Base-by-base conservation (phyloP, 2,329 filamentous ascomycete genomes). In the Chrysoporthe austroafricana region DNA sequence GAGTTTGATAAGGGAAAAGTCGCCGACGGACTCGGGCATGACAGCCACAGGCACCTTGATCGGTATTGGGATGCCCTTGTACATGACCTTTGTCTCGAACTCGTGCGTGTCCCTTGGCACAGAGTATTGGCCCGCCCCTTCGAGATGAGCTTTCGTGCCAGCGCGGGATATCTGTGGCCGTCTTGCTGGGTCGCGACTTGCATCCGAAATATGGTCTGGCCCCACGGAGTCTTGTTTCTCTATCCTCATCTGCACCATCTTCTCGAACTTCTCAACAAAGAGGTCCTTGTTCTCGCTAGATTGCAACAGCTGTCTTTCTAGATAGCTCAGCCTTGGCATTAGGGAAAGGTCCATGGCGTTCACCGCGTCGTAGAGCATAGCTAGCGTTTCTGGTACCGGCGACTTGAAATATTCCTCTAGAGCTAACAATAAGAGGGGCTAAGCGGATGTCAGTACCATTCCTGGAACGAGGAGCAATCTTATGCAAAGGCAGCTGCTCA, bases 361-460 rank as follows among this genome's bases (percentile, higher is more conserved):
- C 71, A 99, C 92, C 1, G 96, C 91, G 72, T 97, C 87, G 79
- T 97, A 99, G 4, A 99, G 85, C 76, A 92, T 88, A 58, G 93
- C 90, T 62, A 99, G 84, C 0, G 96, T 99, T 77, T 97, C 94
- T 4, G 92, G 89, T 44, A 92, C 90, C 0, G 96, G 96, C 0
- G 91, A 90, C 76, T 97, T 96, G 81, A 98, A 99, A 78, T 99
- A 99, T 76, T 98, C 95, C 75, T 99, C 95, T 63, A 99, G 84
- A 0, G 96, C 96, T 56, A 99, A 82, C 48, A 99, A 83, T 63
- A 99, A 84, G 50, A 99, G 85, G 39, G 96, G 96, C 92, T 95
- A 68, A 48, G 52, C 21, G 34, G 1, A n/a, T n/a, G 39, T 42
- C 46, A 66, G 66, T 60, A 72, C 74, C 66, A 74, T 64, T 4